Evolutionary conservation across 257 asterid genomes (phyloP), one percentile per base, ranked within the genome.

Genomic region (Cinchona pubescens): DNA sequence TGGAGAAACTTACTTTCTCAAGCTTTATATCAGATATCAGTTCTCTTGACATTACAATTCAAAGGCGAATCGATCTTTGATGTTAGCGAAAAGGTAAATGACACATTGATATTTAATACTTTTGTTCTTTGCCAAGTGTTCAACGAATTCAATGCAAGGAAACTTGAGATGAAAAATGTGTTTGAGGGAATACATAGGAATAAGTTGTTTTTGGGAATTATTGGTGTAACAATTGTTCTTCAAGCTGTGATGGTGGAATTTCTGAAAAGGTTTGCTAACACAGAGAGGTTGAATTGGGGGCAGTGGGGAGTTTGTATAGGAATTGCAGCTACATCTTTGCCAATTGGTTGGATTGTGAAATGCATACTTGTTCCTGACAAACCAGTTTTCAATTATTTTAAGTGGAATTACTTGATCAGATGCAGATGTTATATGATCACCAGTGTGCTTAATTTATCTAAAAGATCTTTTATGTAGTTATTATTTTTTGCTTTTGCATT

Each of bases 181-280:
- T 90, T 90, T n/a, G 83, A 70, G 65, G 92, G 92, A 21, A 71
- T 90, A 45, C 76, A 72, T 37, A 80, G 49, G 82, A 87, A 89
- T 64, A 89, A 82, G 79, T 32, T 89, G 79, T 89, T 87, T 60
- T 0, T 87, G 67, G 92, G 90, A 75, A 89, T 89, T n/a, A 78
- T 87, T 21, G 89, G 83, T 64, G 61, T 82, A 0, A 90, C 96
- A 3, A 4, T 85, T 23, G 59, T 82, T 59, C 86, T 90, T 59
- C 96, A 90, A 72, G 88, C 79, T 69, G 80, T 88, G 65, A 88
- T 88, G 96, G 96, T 88, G 79, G 96, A 90, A 81, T 85, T 90
- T 42, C 43, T 90, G 80, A 83, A 82, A 77, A 87, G 48, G 81
- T 88, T 90, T 76, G 96, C 90, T 2, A 78, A 87, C 65, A 87